phyloP scores from a whole-genome alignment of 306 rosid species.

The Dryas drummondii region DNA sequence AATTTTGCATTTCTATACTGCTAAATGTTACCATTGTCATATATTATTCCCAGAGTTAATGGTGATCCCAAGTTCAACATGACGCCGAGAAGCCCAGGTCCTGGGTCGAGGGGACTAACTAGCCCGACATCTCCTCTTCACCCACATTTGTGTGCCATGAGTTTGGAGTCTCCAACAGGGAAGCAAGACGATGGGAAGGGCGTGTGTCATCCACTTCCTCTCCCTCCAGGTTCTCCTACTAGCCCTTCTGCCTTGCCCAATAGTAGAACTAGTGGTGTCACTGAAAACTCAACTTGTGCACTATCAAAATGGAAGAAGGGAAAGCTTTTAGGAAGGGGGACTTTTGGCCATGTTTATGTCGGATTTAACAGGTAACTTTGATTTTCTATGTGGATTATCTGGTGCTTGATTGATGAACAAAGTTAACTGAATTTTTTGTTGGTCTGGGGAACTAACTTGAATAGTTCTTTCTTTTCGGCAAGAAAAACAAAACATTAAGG shows the following conservation, averaged over 20 bases:
- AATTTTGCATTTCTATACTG: constrained; percentile 22
- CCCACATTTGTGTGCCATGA: constrained; percentile 44
- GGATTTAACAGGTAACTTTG: constrained; percentile 83
- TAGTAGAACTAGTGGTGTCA: constrained; percentile 31
- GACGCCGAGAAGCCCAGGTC: constrained; percentile 80
- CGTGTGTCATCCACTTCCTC: constrained; percentile 82
- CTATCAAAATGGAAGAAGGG: constrained; percentile 90
- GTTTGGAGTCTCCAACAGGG: constrained; percentile 72
- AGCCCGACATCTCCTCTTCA: constrained; percentile 95
- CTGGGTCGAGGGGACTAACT: constrained; percentile 79
- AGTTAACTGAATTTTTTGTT: background rate
- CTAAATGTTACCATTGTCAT: constrained; percentile 30
- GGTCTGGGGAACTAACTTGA: background rate
- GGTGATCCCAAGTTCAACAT: constrained; percentile 48
- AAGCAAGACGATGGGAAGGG: constrained; percentile 77
- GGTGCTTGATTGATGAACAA: background rate
- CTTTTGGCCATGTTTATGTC: constrained; percentile 90
- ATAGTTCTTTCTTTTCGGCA: background rate
- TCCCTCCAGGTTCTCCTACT: constrained; percentile 93
- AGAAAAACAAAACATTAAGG: background rate
- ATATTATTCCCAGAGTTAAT: constrained; percentile 51
- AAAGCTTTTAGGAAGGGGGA: constrained; percentile 90
- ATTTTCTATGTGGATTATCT: background rate
- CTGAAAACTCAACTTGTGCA: constrained; percentile 38
- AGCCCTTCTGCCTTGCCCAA: constrained; percentile 67